Conservation (phyloP, 176 grass and related monocot species). For the Avena atlantica region DNA sequence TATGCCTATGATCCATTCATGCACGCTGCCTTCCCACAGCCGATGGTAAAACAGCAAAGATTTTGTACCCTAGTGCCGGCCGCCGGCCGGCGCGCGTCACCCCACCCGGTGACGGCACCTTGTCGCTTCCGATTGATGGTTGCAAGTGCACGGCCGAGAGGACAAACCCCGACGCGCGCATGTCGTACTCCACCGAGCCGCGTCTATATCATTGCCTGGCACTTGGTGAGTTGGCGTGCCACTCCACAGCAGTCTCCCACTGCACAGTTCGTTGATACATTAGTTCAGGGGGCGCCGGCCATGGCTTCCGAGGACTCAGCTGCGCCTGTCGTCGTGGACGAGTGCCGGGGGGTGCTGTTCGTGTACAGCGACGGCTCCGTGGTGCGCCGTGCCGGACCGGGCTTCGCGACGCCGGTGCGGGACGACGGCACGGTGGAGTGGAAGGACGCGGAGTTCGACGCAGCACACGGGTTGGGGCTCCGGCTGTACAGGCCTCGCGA, state of each 20-base stretch:
- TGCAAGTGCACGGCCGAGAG: neutral
- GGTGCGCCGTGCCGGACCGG: constrained; percentile 44
- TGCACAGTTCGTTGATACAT: neutral
- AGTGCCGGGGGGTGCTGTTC: constrained; percentile 74
- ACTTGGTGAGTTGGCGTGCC: neutral
- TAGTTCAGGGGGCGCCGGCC: neutral
- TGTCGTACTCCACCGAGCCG: neutral
- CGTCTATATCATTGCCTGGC: constrained; percentile 4
- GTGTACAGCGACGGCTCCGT: constrained; percentile 68
- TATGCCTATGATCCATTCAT: neutral
- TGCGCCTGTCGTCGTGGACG: constrained; percentile 46
- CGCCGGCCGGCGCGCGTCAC: neutral
- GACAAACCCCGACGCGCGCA: neutral
- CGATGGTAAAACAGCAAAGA: neutral
- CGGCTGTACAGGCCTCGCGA: constrained; percentile 55
- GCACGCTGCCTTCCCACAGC: neutral
- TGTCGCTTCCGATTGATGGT: neutral
- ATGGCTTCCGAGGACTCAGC: constrained; percentile 38
- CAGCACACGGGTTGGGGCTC: constrained; percentile 41
- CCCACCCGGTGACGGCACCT: neutral
- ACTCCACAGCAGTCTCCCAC: neutral
- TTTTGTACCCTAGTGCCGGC: neutral
- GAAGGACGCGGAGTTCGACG: constrained; percentile 68
- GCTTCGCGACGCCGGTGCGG: constrained; percentile 53
- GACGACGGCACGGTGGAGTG: constrained; percentile 75